Evolutionary conservation across 768 basidiomycete species (phyloP).

Genomic region (Leccinum pellstonianum): DNA sequence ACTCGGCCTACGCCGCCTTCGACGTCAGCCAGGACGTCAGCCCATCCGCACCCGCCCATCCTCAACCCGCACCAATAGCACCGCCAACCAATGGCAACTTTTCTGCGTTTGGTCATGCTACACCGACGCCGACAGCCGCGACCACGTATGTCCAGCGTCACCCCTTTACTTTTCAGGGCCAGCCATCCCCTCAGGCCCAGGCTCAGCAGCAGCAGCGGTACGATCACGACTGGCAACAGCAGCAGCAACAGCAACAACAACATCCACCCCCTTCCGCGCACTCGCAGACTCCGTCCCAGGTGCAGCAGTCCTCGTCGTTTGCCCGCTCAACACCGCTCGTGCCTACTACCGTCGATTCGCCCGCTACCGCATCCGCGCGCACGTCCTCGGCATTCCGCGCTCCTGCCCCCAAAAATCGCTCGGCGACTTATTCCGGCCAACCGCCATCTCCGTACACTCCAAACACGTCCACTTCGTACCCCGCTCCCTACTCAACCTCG

Average conservation of each 20-base stretch:
- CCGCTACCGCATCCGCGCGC: conserved; percentile 8
- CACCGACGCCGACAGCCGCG: conserved; percentile 23
- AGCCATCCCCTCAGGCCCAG: conserved; percentile 17
- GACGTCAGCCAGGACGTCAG: conserved; percentile 26
- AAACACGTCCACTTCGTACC: conserved; percentile 16
- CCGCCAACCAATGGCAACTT: conserved; percentile 17
- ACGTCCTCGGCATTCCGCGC: conserved; percentile 12
- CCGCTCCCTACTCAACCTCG: conserved; percentile 14
- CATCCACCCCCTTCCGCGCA: not conserved
- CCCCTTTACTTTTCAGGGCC: conserved; percentile 20
- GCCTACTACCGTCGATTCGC: conserved; percentile 29
- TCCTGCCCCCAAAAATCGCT: conserved; percentile 20
- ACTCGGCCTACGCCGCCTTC: conserved; percentile 13
- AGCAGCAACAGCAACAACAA: conserved; percentile 3
- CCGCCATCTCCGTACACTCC: conserved; percentile 23
- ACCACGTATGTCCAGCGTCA: conserved; percentile 24
- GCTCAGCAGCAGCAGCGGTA: conserved; percentile 13
- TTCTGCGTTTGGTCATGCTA: conserved; percentile 22
- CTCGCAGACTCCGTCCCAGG: conserved; percentile 20
- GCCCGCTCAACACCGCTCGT: conserved; percentile 30
- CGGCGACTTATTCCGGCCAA: conserved; percentile 12
- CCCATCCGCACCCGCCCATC: not conserved
- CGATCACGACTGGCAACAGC: conserved; percentile 27
- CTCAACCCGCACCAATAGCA: not conserved
- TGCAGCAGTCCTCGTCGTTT: conserved; percentile 19